Percentiles rank a stretch among this genome's conserved stretches.
These are phyloP conservation scores for Zopfia rhizophila DNA, from an alignment of 2,329 filamentous ascomycete genomes.

Conservation along the genomic window DNA sequence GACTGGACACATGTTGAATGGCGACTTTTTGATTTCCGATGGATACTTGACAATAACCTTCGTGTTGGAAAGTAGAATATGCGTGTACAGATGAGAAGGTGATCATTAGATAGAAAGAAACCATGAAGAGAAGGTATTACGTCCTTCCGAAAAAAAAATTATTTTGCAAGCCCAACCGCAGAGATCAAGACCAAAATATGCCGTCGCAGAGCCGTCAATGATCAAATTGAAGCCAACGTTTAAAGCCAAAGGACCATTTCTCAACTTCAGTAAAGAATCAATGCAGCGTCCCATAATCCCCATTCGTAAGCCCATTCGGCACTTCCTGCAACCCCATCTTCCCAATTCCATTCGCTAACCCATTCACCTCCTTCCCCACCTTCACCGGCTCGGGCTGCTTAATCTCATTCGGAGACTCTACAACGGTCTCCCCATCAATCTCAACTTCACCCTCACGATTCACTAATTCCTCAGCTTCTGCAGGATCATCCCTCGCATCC, in stretches of 20 bases:
- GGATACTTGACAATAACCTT: too few species aligned
- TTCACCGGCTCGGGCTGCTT: conserved; percentile 12
- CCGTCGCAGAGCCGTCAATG: neutral
- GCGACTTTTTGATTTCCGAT: too few species aligned
- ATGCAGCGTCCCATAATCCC: conserved; percentile 42
- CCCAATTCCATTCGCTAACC: conserved; percentile 33
- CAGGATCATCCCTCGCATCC: conserved; percentile 58
- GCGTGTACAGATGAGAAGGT: too few species aligned
- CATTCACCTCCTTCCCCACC: conserved; percentile 28
- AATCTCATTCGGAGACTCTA: conserved; percentile 30
- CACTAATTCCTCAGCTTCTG: conserved; percentile 49
- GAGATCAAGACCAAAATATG: too few species aligned
- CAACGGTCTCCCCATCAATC: conserved; percentile 30
- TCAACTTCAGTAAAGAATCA: neutral
- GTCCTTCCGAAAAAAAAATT: too few species aligned
- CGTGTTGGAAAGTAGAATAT: too few species aligned
- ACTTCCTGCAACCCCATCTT: conserved; percentile 41
- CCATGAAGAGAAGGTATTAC: too few species aligned
- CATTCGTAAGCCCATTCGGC: conserved; percentile 41
- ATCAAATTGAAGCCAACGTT: conserved; percentile 26
- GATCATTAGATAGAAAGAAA: too few species aligned
- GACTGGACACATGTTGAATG: too few species aligned
- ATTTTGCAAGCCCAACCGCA: too few species aligned
- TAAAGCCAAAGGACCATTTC: neutral
- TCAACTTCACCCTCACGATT: conserved; percentile 26